Conservation (phyloP, 345 rosid species). For the Brassica rapa region DNA sequence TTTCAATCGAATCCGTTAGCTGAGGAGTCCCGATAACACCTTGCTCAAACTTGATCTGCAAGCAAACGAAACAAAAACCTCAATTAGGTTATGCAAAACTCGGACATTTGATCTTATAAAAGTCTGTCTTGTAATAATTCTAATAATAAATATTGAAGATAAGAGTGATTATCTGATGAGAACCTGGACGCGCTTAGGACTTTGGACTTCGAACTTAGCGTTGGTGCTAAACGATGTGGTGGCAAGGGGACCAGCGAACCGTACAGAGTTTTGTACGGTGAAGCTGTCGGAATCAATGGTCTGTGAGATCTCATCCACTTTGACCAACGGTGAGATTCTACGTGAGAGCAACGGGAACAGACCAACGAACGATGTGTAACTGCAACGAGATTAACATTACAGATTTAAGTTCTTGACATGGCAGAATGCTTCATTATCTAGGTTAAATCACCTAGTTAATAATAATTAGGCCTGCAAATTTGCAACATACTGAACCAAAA, state of each 20-base stretch:
- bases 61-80: not conserved
- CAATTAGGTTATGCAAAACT: not conserved
- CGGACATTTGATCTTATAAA: not conserved
- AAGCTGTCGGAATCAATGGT: conserved; percentile 80
- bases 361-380: conserved; percentile 82
- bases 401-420: not conserved
- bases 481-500: not conserved
- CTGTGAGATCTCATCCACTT: conserved; percentile 93
- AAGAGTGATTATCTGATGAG: not conserved
- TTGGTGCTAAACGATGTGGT: conserved; percentile 79
- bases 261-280: conserved; percentile 78
- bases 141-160: no score
- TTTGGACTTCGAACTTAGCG: conserved; percentile 86
- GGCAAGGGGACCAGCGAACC: conserved; percentile 73
- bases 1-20: conserved; percentile 78
- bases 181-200: conserved; percentile 94
- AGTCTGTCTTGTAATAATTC: not conserved
- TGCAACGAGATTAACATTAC: conserved; percentile 33
- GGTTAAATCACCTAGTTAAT: not conserved
- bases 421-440: not conserved
- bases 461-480: not conserved
- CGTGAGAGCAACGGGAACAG: conserved; percentile 79
- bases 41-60: conserved; percentile 4
- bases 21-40: conserved; percentile 70
- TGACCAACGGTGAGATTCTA: conserved; percentile 58